Conservation (phyloP, 306 rosid genomes). For the Aeschynomene evenia region DNA sequence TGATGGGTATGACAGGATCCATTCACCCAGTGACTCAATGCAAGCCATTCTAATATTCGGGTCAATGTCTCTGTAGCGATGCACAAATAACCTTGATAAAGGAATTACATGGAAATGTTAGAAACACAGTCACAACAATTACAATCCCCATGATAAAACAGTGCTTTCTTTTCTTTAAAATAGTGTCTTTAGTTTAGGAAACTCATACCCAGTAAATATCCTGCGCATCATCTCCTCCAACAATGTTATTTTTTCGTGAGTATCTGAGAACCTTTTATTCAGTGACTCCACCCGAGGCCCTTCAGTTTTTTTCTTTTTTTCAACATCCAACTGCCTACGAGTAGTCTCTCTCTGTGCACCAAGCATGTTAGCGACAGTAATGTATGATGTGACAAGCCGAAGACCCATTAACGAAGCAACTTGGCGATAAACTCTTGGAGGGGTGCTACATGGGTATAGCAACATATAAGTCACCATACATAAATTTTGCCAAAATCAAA, state of each 20-base stretch:
- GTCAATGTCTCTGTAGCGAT: constrained; percentile 94
- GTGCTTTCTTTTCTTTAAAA: background rate
- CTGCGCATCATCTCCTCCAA: constrained; percentile 99
- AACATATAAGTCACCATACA: constrained; percentile 23
- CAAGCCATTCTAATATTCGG: constrained; percentile 85
- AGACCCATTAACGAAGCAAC: constrained; percentile 92
- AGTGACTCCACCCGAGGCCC: constrained; percentile 94
- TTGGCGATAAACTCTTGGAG: constrained; percentile 97
- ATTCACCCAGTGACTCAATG: constrained; percentile 86
- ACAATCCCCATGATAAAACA: background rate
- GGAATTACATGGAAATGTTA: constrained; percentile 32
- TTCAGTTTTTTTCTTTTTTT: constrained; percentile 82
- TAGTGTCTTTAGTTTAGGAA: constrained; percentile 29
- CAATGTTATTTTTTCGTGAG: constrained; percentile 79
- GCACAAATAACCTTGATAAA: constrained; percentile 90
- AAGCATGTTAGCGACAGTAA: constrained; percentile 78
- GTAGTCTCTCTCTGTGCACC: constrained; percentile 92
- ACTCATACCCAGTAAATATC: constrained; percentile 87
- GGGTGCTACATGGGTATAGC: constrained; percentile 67
- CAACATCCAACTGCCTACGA: constrained; percentile 95
- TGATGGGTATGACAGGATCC: constrained; percentile 95
- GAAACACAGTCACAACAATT: constrained; percentile 31
- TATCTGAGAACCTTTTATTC: constrained; percentile 73
- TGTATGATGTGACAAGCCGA: constrained; percentile 88
- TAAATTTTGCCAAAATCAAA: constrained; percentile 11